Conservation (phyloP, 495 filamentous ascomycete genomes). For the Chaetomidium leptoderma region DNA sequence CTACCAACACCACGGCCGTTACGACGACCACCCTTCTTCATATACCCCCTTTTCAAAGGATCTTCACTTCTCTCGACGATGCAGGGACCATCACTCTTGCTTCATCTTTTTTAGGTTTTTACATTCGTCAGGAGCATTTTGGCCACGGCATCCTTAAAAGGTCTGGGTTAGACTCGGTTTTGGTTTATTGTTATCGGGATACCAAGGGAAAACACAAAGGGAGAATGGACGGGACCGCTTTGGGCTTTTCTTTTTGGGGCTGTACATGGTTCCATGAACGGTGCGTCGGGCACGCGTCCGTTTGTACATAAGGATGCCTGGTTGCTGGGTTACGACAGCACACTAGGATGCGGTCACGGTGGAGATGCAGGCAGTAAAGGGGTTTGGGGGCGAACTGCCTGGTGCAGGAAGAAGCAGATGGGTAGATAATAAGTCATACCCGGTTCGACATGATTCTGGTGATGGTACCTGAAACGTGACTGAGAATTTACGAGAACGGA, state of each 20-base stretch:
- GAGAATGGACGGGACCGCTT: background rate
- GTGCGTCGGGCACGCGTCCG: constrained; percentile 13
- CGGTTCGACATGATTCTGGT: no score
- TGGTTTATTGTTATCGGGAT: constrained; percentile 8
- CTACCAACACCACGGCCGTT: background rate
- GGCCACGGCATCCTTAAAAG: constrained; percentile 9
- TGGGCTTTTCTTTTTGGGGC: background rate
- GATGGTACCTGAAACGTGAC: background rate
- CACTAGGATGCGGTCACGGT: background rate
- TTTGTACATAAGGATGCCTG: constrained; percentile 11
- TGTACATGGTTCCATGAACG: background rate
- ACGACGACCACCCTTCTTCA: background rate
- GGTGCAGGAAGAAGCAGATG: constrained; percentile 3
- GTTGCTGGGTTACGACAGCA: background rate
- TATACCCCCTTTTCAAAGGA: constrained; percentile 5
- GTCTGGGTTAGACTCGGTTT: background rate
- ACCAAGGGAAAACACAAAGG: constrained; percentile 6
- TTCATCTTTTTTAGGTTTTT: background rate
- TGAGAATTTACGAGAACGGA: background rate
- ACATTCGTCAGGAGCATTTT: constrained; percentile 5
- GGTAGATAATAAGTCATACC: background rate
- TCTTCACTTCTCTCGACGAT: constrained; percentile 9
- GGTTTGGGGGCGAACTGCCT: constrained; percentile 2
- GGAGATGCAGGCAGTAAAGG: background rate
- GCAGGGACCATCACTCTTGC: background rate